phyloP scores from a whole-genome alignment of 2,329 filamentous ascomycete genomes.

The Davidsoniella virescens region DNA sequence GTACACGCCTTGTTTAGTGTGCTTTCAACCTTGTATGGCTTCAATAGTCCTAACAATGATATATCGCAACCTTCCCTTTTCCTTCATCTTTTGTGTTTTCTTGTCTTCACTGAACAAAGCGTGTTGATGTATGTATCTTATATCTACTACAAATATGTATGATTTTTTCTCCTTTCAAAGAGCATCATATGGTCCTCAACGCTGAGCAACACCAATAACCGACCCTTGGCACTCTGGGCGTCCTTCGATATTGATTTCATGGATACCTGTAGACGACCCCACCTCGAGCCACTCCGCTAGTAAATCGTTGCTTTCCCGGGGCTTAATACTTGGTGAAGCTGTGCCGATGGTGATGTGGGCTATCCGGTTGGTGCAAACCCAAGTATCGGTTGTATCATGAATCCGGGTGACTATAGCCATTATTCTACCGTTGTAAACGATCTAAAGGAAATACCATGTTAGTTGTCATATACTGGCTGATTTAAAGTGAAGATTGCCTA shows the following conservation, averaged over 20 bases:
- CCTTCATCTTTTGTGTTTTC: not conserved
- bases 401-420: constrained; percentile 85
- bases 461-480: constrained; percentile 29
- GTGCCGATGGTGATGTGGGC: constrained; percentile 89
- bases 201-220: constrained; percentile 26
- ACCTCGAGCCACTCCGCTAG: constrained; percentile 56
- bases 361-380: constrained; percentile 59
- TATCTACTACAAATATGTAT: too few relatives aligned
- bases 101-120: not conserved
- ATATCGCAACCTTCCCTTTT: not conserved
- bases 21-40: not conserved
- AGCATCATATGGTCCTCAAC: not conserved
- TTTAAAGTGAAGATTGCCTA: constrained; percentile 20
- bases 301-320: constrained; percentile 84
- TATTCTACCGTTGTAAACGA: constrained; percentile 72
- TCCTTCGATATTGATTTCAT: constrained; percentile 33
- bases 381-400: constrained; percentile 36
- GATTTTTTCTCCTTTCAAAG: too few relatives aligned
- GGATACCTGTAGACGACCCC: constrained; percentile 29
- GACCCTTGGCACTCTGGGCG: constrained; percentile 31
- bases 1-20: too few relatives aligned
- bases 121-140: too few relatives aligned
- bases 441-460: constrained; percentile 20
- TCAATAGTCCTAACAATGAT: not conserved
- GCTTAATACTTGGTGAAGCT: constrained; percentile 56